Percentiles rank a stretch among this genome's conserved stretches.
phyloP scores from a whole-genome alignment of 352 stramenopile species.

The Phytophthora hybrid region DNA sequence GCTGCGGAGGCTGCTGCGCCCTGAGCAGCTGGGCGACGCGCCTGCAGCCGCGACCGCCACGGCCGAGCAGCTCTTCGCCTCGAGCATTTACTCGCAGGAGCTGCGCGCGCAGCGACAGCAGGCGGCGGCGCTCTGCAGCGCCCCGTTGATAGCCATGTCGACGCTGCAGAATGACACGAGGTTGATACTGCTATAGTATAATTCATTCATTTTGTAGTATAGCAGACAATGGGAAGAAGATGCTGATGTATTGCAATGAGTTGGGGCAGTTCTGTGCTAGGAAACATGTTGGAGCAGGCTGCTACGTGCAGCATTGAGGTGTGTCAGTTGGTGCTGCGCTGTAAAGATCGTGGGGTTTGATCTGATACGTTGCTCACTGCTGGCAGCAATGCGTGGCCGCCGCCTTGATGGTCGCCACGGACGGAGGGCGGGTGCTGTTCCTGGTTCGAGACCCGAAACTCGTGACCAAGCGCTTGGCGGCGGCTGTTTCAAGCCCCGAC shows the following conservation, averaged over 20 bases:
- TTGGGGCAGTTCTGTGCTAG: conserved; percentile 16
- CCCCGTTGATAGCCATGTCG: conserved; percentile 44
- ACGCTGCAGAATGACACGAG: conserved; percentile 21
- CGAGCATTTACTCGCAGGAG: conserved; percentile 53
- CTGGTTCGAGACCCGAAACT: conserved; percentile 34
- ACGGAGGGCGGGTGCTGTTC: conserved; percentile 28
- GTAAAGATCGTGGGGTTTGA: neutral
- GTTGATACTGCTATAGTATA: neutral
- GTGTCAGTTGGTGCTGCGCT: conserved; percentile 1
- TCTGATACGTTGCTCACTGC: neutral
- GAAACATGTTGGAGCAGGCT: conserved; percentile 6
- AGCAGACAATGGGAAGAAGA: neutral
- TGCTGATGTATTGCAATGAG: conserved; percentile 15
- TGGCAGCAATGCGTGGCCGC: conserved; percentile 31
- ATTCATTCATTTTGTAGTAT: neutral
- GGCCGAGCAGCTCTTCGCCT: conserved; percentile 61
- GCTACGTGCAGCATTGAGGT: conserved; percentile 31
- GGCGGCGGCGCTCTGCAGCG: conserved; percentile 50
- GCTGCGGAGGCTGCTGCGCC: conserved; percentile 41
- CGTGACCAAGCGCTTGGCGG: conserved; percentile 36
- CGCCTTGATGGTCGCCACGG: conserved; percentile 21
- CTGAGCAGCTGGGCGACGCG: conserved; percentile 29
- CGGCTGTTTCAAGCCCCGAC: conserved; percentile 18
- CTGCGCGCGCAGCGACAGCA: conserved; percentile 34
- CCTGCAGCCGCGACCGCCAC: conserved; percentile 22